Evolutionary conservation across 352 stramenopile species (phyloP).

Genomic region (Globisporangium camurandrum): DNA sequence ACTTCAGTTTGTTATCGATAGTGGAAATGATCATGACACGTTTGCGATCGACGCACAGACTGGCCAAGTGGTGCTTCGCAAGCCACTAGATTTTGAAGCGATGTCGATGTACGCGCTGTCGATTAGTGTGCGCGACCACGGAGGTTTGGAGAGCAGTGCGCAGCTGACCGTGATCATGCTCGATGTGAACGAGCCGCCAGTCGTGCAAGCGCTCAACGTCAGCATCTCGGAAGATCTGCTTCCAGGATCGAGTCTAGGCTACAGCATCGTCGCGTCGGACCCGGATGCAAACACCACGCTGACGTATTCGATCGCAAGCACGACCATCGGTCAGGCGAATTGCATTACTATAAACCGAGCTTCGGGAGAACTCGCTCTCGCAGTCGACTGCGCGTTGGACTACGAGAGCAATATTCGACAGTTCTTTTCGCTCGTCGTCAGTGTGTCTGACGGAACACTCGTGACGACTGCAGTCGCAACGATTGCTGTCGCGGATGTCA

Average conservation of each 20-base stretch:
- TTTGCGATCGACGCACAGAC: constrained; percentile 2
- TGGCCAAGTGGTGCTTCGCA: constrained; percentile 3
- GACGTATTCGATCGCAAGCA: constrained; percentile 4
- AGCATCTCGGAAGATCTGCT: constrained; percentile 2
- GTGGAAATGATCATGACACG: neutral
- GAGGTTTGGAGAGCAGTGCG: neutral
- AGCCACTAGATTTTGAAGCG: constrained; percentile 4
- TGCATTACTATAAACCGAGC: constrained; percentile 5
- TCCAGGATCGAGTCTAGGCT: neutral
- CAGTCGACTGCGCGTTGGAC: constrained; percentile 12
- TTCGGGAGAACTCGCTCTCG: constrained; percentile 2
- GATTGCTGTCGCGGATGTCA: constrained; percentile 31
- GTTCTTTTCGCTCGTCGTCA: constrained; percentile 18
- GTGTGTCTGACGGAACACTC: constrained; percentile 31
- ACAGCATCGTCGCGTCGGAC: constrained; percentile 1
- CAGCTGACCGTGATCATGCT: neutral
- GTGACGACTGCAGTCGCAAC: constrained; percentile 8
- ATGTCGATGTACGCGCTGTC: neutral
- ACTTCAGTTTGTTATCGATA: neutral
- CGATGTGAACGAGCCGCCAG: constrained; percentile 6
- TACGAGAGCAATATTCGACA: constrained; percentile 13
- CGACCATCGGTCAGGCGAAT: constrained; percentile 1
- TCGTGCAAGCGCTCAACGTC: constrained; percentile 2
- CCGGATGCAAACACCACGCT: constrained; percentile 1
- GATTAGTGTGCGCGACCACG: constrained; percentile 5